A percentile compares a stretch with the other conserved stretches of the same genome.
Conservation (phyloP, 2,329 filamentous ascomycete genomes). For the Lachnellula arida region DNA sequence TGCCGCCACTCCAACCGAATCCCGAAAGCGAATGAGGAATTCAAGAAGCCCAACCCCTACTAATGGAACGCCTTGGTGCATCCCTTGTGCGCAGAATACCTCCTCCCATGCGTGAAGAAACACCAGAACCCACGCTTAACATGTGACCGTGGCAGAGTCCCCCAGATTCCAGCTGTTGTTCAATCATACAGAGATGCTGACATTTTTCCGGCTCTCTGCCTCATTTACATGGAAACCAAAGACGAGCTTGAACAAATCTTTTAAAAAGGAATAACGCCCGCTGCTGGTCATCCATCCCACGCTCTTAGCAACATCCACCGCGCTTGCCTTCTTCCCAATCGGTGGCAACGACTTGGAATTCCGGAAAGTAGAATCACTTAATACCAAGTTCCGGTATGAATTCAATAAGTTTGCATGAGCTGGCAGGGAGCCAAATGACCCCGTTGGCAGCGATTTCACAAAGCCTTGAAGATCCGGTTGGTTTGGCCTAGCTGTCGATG, state of each 20-base stretch:
- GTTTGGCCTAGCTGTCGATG: constrained; percentile 38
- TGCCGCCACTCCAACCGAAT: not conserved
- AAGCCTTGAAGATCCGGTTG: constrained; percentile 63
- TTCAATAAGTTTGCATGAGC: constrained; percentile 69
- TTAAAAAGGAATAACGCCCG: constrained; percentile 71
- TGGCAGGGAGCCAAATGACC: constrained; percentile 70
- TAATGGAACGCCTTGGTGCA: not conserved
- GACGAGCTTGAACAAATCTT: constrained; percentile 77
- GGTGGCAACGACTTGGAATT: constrained; percentile 49
- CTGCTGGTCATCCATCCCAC: constrained; percentile 70
- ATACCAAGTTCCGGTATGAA: constrained; percentile 75
- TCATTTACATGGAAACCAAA: constrained; percentile 84
- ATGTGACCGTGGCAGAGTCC: not conserved
- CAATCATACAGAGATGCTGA: constrained; percentile 52
- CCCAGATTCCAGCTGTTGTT: not conserved
- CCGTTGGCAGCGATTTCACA: constrained; percentile 68
- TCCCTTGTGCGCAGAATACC: not conserved
- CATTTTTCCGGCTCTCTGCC: constrained; percentile 59
- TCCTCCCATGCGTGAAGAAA: not conserved
- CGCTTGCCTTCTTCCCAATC: constrained; percentile 55
- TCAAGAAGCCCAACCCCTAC: not conserved
- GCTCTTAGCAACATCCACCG: constrained; percentile 74
- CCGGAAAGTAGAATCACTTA: constrained; percentile 65
- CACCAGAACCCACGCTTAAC: not conserved
- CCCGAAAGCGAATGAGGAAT: not conserved